phyloP scores from a whole-genome alignment of 805 yeast species.

The Lipomyces japonicus region DNA sequence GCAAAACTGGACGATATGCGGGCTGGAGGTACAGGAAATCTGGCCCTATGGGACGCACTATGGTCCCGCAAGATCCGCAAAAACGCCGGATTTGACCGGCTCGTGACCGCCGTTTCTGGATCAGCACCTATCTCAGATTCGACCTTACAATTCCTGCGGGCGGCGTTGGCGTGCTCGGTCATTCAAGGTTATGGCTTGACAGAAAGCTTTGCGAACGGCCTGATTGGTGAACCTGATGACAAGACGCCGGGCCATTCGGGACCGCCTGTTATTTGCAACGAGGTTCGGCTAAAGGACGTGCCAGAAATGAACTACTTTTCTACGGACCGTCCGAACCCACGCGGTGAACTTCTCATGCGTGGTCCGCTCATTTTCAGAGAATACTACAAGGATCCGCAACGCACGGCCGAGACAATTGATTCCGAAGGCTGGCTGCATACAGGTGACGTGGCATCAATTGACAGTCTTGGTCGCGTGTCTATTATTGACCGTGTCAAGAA shows the following conservation, averaged over 20 bases:
- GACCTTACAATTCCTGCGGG: conserved; percentile 58
- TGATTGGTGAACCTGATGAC: conserved; percentile 43
- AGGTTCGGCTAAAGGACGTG: conserved; percentile 57
- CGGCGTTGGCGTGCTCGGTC: conserved; percentile 52
- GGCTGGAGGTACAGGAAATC: conserved; percentile 42
- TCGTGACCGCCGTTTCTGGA: conserved; percentile 47
- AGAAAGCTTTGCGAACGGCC: conserved; percentile 29
- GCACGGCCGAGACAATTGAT: conserved; percentile 52
- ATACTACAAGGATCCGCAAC: conserved; percentile 56
- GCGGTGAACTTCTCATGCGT: conserved; percentile 60
- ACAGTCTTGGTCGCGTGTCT: conserved; percentile 50
- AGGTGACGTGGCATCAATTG: conserved; percentile 55
- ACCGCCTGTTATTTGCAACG: conserved; percentile 52
- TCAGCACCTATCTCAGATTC: conserved; percentile 68
- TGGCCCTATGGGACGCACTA: conserved; percentile 39
- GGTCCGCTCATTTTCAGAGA: conserved; percentile 60
- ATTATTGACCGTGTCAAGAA: conserved; percentile 75
- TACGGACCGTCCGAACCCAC: conserved; percentile 42
- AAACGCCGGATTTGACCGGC: conserved; percentile 48
- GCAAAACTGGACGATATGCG: conserved; percentile 40
- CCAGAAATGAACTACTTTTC: conserved; percentile 58
- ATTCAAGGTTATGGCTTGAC: conserved; percentile 56
- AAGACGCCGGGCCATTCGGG: conserved; percentile 55
- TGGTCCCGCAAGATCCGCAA: conserved; percentile 46
- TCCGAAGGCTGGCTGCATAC: conserved; percentile 40